Base-by-base conservation (phyloP, 2,329 filamentous ascomycete genomes). In the Apiospora arundinis region DNA sequence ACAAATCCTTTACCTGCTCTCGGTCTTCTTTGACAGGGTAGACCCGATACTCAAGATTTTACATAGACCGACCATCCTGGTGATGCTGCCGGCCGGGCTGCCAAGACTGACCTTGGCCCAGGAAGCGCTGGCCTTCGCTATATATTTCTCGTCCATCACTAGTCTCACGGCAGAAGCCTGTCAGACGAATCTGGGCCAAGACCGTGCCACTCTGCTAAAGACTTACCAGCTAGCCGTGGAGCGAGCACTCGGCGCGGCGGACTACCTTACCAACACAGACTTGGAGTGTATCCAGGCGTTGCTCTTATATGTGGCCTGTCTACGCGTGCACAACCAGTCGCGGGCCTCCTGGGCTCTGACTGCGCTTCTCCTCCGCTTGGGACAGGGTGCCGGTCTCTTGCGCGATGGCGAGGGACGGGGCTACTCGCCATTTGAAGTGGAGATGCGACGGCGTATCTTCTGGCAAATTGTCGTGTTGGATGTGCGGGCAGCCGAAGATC, bases 381-480 rank as follows among this genome's bases (percentile, higher is more conserved):
- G 81, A 0, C 85, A 86, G 63, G 82, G 81, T 0, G 76, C 83
- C 23, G 77, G 79, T 46, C 77, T 87, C 5, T 83, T 86, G 69
- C 82, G 81, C 6, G 85, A 87, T 73, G 81, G 82, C 4, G 78
- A 80, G 48, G 80, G 80, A 6, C 76, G 77, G 7, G 75, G 77
- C 0, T 80, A 82, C 63, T 74, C 80, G 0, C 84, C 87, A 0
- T 92, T 88, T 73, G 86, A 91, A 71, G 84, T 85, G 3, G 88
- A 91, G 78, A 86, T 91, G 80, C 85, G 90, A 25, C 85, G 90
- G 11, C 84, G 90, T 2, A 77, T 92, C 0, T 92, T 90, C 87
- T 89, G 88, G 81, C 88, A 91, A 74, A 85, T 92, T n/a, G 78
- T 90, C 42, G 84, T 90, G n/a, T 82, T 91, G 1, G 90, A 92